These are phyloP conservation scores for Pleodorina starrii DNA, from an alignment of 139 green algal species.

Conservation along the genomic window DNA sequence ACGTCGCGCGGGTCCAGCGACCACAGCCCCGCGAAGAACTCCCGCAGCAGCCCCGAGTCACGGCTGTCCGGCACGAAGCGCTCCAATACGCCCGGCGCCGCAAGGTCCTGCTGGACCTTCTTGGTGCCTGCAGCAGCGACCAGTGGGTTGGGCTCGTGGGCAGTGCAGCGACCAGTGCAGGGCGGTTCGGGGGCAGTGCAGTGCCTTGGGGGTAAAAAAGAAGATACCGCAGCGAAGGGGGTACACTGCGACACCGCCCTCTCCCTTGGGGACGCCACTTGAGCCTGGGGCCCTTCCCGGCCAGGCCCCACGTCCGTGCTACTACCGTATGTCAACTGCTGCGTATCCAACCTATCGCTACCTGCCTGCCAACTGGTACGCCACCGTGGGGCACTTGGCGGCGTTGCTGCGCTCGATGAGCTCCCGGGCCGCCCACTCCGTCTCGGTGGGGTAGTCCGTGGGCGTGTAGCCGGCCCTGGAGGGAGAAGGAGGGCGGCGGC, in stretches of 20 bases:
- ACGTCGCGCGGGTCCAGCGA: conserved; percentile 75
- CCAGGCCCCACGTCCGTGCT: too few species aligned
- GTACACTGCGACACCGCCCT: too few species aligned
- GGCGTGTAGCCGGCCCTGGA: conserved; percentile 92
- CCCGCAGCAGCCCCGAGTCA: conserved; percentile 65
- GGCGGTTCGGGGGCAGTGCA: too few species aligned
- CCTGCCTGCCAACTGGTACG: conserved; percentile 91
- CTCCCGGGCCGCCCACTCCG: conserved; percentile 85
- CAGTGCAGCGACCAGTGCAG: too few species aligned
- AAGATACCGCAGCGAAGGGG: too few species aligned
- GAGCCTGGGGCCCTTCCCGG: too few species aligned
- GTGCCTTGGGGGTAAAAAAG: too few species aligned
- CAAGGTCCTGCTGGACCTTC: conserved; percentile 95
- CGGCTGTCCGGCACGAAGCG: conserved; percentile 43
- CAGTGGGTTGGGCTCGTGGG: too few species aligned
- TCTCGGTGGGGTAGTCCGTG: conserved; percentile 87
- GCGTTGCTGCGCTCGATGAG: conserved; percentile 86
- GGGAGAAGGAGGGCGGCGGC: too few species aligned
- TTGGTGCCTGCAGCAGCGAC: conserved; percentile 81
- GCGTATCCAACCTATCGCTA: too few species aligned
- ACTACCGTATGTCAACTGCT: too few species aligned
- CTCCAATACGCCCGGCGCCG: conserved; percentile 66
- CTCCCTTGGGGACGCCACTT: too few species aligned
- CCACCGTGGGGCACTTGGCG: conserved; percentile 90
- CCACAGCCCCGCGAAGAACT: conserved; percentile 95